These are phyloP conservation scores for Tripterygium wilfordii DNA, from an alignment of 177 flowering plant species.

Conservation along the genomic window DNA sequence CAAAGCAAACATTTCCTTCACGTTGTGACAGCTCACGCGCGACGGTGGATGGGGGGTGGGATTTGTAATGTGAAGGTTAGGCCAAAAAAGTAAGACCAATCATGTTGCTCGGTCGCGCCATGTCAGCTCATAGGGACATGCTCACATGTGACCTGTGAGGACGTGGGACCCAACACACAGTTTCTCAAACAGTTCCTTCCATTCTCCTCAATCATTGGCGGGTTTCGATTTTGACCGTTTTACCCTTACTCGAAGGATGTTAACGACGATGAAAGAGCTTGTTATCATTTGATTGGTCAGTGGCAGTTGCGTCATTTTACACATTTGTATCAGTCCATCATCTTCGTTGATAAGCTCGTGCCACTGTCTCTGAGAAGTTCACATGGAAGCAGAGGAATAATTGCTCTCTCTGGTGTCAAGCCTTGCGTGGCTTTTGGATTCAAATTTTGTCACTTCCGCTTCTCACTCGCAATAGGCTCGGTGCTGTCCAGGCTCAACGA, in stretches of 20 bases:
- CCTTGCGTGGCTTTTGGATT: conserved; percentile 2
- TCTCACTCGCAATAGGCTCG: background rate
- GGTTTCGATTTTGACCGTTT: conserved; percentile 3
- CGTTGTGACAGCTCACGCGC: conserved; percentile 46
- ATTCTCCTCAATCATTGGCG: conserved; percentile 12
- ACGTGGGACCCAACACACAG: conserved; percentile 12
- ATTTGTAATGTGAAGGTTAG: conserved; percentile 2
- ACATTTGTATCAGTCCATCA: background rate
- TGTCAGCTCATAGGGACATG: conserved; percentile 21
- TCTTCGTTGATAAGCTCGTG: conserved; percentile 11
- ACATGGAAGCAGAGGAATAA: too few relatives aligned
- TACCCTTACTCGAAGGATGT: conserved; percentile 5
- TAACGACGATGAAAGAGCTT: too few relatives aligned
- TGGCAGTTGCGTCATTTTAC: conserved; percentile 14
- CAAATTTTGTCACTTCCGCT: conserved; percentile 9
- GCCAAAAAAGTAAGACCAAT: conserved; percentile 31
- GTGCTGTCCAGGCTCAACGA: background rate
- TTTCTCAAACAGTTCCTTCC: conserved; percentile 25
- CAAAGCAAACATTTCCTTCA: too few relatives aligned
- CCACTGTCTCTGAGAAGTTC: conserved; percentile 1
- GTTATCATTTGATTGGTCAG: background rate
- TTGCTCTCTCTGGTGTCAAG: too few relatives aligned
- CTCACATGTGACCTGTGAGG: conserved; percentile 11
- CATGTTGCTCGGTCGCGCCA: conserved; percentile 39
- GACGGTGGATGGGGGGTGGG: conserved; percentile 12